Evolutionary conservation across 371 early-diverging fungal genomes (phyloP).

Genomic region (Mucor racemosus): DNA sequence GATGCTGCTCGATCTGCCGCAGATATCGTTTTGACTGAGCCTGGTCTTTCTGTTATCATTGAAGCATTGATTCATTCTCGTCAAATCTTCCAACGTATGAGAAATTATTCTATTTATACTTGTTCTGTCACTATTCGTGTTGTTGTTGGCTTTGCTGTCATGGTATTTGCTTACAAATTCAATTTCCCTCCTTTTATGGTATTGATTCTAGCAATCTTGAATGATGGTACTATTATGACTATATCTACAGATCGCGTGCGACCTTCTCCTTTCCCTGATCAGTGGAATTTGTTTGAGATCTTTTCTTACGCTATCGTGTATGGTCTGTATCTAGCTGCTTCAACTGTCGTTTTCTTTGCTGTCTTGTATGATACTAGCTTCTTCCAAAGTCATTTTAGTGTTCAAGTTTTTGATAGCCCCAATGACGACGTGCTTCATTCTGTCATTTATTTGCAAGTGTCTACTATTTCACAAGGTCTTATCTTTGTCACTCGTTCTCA

Average conservation of each 20-base stretch:
- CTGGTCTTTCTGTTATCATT: constrained; percentile 71
- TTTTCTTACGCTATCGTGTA: constrained; percentile 52
- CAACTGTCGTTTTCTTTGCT: constrained; percentile 49
- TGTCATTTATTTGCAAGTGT: constrained; percentile 58
- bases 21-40: constrained; percentile 71
- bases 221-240: constrained; percentile 57
- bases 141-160: constrained; percentile 52
- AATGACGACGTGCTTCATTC: constrained; percentile 54
- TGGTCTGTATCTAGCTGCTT: constrained; percentile 49
- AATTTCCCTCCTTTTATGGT: constrained; percentile 62
- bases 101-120: constrained; percentile 52
- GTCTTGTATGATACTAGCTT: constrained; percentile 36
- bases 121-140: constrained; percentile 58
- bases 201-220: constrained; percentile 50
- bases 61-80: constrained; percentile 60
- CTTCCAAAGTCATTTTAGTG: constrained; percentile 48
- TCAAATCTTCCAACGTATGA: constrained; percentile 68
- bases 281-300: constrained; percentile 54
- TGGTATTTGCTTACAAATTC: constrained; percentile 52
- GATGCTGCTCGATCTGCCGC: constrained; percentile 74
- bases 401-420: constrained; percentile 32
- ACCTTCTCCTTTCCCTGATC: constrained; percentile 53
- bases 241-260: constrained; percentile 53
- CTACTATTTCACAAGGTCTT: constrained; percentile 58
- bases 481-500: constrained; percentile 63